A percentile compares a stretch with the other conserved stretches of the same genome.
Evolutionary conservation across 176 grass and related monocot species (phyloP).

Genomic region (Tillandsia fasciculata): DNA sequence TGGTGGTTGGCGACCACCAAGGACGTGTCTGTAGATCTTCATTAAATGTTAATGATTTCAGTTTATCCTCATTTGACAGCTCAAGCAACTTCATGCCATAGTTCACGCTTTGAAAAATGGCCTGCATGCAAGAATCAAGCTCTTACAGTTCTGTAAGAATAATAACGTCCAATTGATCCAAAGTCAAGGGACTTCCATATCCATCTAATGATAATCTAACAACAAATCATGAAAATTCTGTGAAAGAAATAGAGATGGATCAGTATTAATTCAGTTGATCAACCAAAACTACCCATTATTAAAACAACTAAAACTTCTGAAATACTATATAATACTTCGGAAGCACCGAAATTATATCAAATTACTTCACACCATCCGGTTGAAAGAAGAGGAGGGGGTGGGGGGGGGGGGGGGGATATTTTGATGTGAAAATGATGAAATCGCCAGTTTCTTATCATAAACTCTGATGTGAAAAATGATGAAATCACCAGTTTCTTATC

Average conservation of each 20-base stretch:
- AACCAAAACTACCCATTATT: not conserved
- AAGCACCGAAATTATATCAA: not conserved
- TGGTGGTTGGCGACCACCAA: slow-evolving; percentile 81
- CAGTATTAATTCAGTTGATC: not conserved
- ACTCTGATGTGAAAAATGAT: too few species aligned
- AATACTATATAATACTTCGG: too few species aligned
- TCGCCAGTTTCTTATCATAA: too few species aligned
- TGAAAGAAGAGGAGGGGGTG: too few species aligned
- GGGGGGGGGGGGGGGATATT: too few species aligned
- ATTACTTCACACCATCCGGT: not conserved
- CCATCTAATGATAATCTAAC: not conserved
- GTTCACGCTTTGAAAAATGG: slow-evolving; percentile 46
- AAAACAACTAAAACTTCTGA: not conserved
- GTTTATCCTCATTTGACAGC: slow-evolving; percentile 51
- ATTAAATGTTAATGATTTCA: slow-evolving; percentile 68
- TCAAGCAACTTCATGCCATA: slow-evolving; percentile 65
- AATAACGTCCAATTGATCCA: not conserved
- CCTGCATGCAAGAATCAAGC: slow-evolving; percentile 27
- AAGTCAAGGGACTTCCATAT: not conserved
- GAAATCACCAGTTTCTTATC: too few species aligned
- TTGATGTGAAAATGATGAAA: too few species aligned
- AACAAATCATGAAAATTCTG: not conserved
- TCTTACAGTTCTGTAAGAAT: not conserved
- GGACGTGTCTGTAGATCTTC: slow-evolving; percentile 76
- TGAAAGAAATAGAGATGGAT: not conserved